A percentile compares a stretch with the other conserved stretches of the same genome.
Conservation (phyloP, 1,284 basidiomycete species). For the Cerrena zonata region DNA sequence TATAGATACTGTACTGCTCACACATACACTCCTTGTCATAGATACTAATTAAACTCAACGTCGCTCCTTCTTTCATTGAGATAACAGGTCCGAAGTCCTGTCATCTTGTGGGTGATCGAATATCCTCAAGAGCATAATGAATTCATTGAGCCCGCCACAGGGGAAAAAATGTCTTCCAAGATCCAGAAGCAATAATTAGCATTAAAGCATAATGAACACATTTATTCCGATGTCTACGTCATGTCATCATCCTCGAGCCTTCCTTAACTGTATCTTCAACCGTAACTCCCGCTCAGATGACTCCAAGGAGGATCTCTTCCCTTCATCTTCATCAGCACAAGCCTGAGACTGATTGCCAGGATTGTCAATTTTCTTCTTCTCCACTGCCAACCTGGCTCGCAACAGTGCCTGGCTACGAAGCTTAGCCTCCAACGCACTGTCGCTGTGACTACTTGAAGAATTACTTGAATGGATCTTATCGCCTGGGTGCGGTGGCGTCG, state of each 20-base stretch:
- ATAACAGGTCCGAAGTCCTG: no score
- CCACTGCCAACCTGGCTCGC: constrained; percentile 44
- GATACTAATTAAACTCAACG: background rate
- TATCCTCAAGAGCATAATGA: no score
- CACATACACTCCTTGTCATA: background rate
- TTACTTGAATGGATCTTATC: background rate
- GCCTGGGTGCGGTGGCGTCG: background rate
- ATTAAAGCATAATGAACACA: no score
- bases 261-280: constrained; percentile 5
- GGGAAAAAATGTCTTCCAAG: no score
- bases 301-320: background rate
- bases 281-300: constrained; percentile 1
- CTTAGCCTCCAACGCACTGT: constrained; percentile 30
- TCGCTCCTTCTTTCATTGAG: background rate
- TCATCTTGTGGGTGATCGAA: no score
- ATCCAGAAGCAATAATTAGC: no score
- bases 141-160: no score
- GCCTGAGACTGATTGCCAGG: background rate
- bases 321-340: constrained; percentile 7
- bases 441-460: background rate
- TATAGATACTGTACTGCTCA: background rate
- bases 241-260: background rate
- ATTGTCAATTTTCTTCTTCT: constrained; percentile 29
- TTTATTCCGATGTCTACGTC: no score
- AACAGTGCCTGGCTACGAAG: constrained; percentile 46